phyloP scores from a whole-genome alignment of 2,329 filamentous ascomycete genomes.

The Alternaria postmessia region DNA sequence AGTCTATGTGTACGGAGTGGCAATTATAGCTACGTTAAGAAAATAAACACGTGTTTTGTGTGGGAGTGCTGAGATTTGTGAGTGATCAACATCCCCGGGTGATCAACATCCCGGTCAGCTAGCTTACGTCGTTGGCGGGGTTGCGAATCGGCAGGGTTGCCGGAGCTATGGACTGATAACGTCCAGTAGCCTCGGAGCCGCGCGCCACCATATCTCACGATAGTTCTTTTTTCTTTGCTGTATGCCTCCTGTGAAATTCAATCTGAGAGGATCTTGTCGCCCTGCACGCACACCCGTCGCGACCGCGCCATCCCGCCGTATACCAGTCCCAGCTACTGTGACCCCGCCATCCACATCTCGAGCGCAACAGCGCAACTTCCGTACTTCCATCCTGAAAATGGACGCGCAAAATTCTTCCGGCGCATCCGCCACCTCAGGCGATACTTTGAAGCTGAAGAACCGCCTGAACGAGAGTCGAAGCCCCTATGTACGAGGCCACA shows the following conservation, averaged over 20 bases:
- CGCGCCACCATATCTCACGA: conserved; percentile 5
- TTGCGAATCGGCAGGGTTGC: conserved; percentile 11
- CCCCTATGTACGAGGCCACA: conserved; percentile 76
- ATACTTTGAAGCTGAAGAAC: conserved; percentile 59
- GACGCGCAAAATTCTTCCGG: conserved; percentile 33
- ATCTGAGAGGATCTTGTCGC: conserved; percentile 37
- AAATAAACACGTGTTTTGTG: no score
- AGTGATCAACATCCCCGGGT: no score
- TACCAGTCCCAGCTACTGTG: conserved; percentile 9
- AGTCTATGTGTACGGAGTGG: no score
- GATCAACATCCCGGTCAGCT: no score
- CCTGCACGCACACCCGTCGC: conserved; percentile 19
- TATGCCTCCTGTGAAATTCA: conserved; percentile 44
- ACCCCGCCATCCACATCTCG: conserved; percentile 20
- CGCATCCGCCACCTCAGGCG: conserved; percentile 19
- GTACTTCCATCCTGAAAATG: conserved; percentile 43
- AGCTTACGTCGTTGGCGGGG: conserved; percentile 26
- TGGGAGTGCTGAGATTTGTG: no score
- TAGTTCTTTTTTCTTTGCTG: conserved; percentile 12
- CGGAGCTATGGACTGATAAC: conserved; percentile 16
- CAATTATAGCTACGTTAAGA: no score
- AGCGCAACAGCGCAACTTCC: conserved; percentile 35
- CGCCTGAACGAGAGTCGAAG: conserved; percentile 68
- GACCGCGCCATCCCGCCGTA: conserved; percentile 9
- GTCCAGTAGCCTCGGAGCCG: conserved; percentile 11